Percentiles rank a stretch among this genome's conserved stretches.
Conservation (phyloP, 352 stramenopile species). For the Pythium aquatile region DNA sequence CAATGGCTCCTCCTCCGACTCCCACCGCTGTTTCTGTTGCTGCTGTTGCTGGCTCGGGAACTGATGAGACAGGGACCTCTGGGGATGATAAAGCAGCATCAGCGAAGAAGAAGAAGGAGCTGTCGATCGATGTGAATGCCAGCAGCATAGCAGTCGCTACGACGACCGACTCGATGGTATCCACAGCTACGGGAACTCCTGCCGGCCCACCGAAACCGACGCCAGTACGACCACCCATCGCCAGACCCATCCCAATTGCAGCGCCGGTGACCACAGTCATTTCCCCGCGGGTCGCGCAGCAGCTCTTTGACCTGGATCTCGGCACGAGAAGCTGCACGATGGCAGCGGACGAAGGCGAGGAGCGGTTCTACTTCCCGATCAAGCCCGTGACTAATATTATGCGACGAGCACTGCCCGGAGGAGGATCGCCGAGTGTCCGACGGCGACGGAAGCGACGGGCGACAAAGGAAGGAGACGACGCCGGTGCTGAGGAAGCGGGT, state of each 20-base stretch:
- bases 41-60: neutral
- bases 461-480: conserved; percentile 10
- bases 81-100: neutral
- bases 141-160: neutral
- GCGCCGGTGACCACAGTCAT: conserved; percentile 25
- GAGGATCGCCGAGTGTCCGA: neutral
- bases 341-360: conserved; percentile 46
- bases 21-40: neutral
- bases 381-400: conserved; percentile 79
- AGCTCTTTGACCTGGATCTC: conserved; percentile 70
- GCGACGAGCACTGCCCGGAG: conserved; percentile 43
- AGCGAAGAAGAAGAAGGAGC: conserved; percentile 23
- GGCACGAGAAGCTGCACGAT: conserved; percentile 41
- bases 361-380: conserved; percentile 74
- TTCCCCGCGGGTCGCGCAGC: conserved; percentile 55
- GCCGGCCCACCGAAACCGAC: neutral
- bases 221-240: neutral
- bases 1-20: neutral
- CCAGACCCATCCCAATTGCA: neutral
- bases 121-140: conserved; percentile 20
- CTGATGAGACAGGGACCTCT: neutral
- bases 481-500: neutral
- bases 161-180: neutral
- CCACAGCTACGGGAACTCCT: neutral
- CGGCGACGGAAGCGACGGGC: conserved; percentile 7